Percentiles rank a stretch among this genome's conserved stretches.
Conservation (phyloP, 257 asterid species). For the Linderniella brevidens region DNA sequence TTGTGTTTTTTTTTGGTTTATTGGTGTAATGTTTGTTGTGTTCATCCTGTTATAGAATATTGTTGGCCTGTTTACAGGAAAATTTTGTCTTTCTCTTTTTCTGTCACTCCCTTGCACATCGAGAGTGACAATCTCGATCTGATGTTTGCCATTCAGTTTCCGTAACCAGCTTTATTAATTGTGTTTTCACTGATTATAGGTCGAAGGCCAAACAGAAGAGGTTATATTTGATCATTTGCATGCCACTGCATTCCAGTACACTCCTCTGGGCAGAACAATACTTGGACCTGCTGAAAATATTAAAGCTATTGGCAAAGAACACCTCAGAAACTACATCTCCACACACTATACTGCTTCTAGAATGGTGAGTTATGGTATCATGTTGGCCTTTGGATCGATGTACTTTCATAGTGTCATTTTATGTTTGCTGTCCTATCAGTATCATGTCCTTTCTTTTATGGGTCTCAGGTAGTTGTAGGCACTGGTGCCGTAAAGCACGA, state of each 20-base stretch:
- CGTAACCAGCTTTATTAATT: too few species aligned
- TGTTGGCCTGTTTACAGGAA: too few species aligned
- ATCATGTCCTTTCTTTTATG: neutral
- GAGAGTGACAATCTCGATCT: too few species aligned
- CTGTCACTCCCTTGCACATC: too few species aligned
- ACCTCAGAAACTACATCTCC: conserved; percentile 41
- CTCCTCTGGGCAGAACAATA: conserved; percentile 76
- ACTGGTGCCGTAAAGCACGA: conserved; percentile 83
- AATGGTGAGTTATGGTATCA: conserved; percentile 29
- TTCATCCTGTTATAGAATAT: too few species aligned
- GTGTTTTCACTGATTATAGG: conserved; percentile 32
- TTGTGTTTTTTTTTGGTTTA: too few species aligned
- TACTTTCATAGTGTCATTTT: neutral
- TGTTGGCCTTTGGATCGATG: neutral
- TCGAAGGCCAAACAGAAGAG: conserved; percentile 72
- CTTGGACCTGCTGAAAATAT: conserved; percentile 81
- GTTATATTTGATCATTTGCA: conserved; percentile 84
- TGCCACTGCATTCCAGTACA: conserved; percentile 80
- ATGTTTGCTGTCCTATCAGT: too few species aligned
- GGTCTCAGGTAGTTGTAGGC: conserved; percentile 52
- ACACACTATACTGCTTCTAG: conserved; percentile 76
- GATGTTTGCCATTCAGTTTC: too few species aligned
- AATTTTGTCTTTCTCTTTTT: too few species aligned
- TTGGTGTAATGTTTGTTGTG: too few species aligned
- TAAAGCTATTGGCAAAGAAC: conserved; percentile 30